Base-by-base conservation (phyloP, 148 eudicot genomes). In the Vaccinium macrocarpon region DNA sequence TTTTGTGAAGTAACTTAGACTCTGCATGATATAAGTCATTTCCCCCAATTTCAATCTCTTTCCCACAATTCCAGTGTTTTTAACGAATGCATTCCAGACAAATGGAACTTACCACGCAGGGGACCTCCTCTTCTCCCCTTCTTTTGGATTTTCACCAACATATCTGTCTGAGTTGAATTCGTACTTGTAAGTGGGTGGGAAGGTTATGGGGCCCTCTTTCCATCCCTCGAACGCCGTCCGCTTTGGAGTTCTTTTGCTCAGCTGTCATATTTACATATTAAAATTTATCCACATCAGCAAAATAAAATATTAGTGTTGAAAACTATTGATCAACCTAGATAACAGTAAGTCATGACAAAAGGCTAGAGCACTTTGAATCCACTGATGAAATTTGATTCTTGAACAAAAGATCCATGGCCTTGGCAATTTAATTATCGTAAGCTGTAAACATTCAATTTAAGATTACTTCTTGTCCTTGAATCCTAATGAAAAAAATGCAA, bases 161-260 rank as follows among this genome's bases (percentile, higher is more conserved):
- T 92, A 97, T 92, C 90, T 91, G 81, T 97, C 95, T 4, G 96
- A 86, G 85, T 95, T 89, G 16, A 92, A 82, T 86, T 88, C 97
- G 66, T 95, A 97, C 87, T 95, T 97, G 91, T 97, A 97, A 57
- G 99, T 93, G 2, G 99, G 99, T 3, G 99, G 94, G 82, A 97
- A 97, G 77, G 82, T 89, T 62, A 97, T 90, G 1, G 8, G 74
- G 53, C 99, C 98, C 90, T 97, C 99, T 8, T 93, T 93, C 99
- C 99, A 97, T 84, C 95, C 97, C 78, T 89, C 90, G 85, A 95
- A 97, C 35, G 92, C 97, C 80, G 91, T 19, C 98, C 98, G 11
- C 82, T 84, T 29, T 87, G 85, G 55, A 97, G 92, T 93, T 97
- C 98, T 86, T 86, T 85, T 87, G 88, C 59, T 83, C 64, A 97